Evolutionary conservation across 306 rosid species (phyloP), one percentile per base, ranked within the genome.

Genomic region (Senna tora): DNA sequence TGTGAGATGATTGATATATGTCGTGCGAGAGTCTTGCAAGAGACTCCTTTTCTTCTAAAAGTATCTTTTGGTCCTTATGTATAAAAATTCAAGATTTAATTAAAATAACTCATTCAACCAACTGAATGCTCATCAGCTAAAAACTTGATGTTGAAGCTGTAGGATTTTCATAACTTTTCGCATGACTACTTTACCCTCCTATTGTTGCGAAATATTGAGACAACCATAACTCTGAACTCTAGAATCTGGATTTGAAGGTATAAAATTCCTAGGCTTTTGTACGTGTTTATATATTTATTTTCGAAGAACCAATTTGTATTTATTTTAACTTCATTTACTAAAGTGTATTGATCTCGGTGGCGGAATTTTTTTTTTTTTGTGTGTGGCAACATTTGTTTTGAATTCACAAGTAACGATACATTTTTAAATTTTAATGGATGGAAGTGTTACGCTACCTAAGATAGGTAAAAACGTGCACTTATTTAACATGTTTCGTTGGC

Each of bases 191-290:
- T 17, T 54, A n/a, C 21, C 33, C 15, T 4, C 7, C 14, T 63
- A 0, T 22, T 61, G 30, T 34, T 67, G 17, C 13, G 41, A 20
- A 21, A 15, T 66, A 9, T 46, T 56, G 45, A 34, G 74, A 68
- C 9, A 61, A 15, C 30, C 32, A 32, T 36, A 46, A 6, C 6
- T 32, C 30, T 43, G 39, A 55, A 30, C 59, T 25, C 34, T n/a
- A n/a, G n/a, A n/a, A n/a, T n/a, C n/a, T 67, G n/a, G 43, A 45
- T 8, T 30, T 60, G 57, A 68, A 50, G 47, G 2, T 47, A 38
- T 30, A 32, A 20, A 8, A 19, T 4, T 46, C 59, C n/a, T n/a
- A n/a, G n/a, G n/a, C n/a, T n/a, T n/a, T n/a, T n/a, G n/a, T n/a
- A n/a, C n/a, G n/a, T n/a, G n/a, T n/a, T n/a, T n/a, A n/a, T n/a